A percentile compares a stretch with the other conserved stretches of the same genome.
Conservation (phyloP, 805 yeast genomes). For the Starmerella etchellsii region DNA sequence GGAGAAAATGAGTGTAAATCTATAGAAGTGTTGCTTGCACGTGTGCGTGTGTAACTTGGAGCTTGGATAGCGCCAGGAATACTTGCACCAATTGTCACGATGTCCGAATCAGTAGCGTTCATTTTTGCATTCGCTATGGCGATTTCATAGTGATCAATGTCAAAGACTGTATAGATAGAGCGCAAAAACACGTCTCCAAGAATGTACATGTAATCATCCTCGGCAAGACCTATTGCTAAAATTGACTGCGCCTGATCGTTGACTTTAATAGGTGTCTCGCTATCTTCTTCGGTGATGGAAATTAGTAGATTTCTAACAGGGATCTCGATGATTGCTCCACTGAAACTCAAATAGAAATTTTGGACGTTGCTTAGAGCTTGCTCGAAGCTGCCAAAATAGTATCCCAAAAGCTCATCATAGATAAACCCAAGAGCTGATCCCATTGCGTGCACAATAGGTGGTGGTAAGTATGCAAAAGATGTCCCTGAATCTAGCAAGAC, state of each 20-base stretch:
- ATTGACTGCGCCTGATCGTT: conserved; percentile 20
- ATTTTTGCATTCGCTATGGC: conserved; percentile 41
- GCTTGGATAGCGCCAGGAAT: conserved; percentile 16
- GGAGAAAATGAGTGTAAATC: conserved; percentile 3
- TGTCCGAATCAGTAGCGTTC: conserved; percentile 19
- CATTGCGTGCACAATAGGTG: conserved; percentile 20
- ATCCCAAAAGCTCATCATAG: conserved; percentile 31
- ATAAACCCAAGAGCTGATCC: conserved; percentile 30
- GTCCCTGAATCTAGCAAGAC: conserved; percentile 50
- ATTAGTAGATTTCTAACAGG: conserved; percentile 17
- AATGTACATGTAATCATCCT: conserved; percentile 28
- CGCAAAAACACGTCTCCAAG: conserved; percentile 58
- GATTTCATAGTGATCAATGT: conserved; percentile 44
- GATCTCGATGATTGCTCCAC: conserved; percentile 20
- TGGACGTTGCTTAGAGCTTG: conserved; percentile 21
- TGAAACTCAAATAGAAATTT: conserved; percentile 28
- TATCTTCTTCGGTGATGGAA: conserved; percentile 10
- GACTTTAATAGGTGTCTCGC: conserved; percentile 25
- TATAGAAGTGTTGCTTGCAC: conserved; percentile 9
- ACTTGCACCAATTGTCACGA: conserved; percentile 9
- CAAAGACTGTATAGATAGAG: conserved; percentile 59
- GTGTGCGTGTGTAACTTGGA: conserved; percentile 12
- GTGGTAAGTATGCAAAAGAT: conserved; percentile 39
- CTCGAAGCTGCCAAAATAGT: conserved; percentile 23
- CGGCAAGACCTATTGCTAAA: conserved; percentile 22